Percentiles rank a stretch among this genome's conserved stretches.
Conservation (phyloP, 441 rosid species). For the Caryocar brasiliense region DNA sequence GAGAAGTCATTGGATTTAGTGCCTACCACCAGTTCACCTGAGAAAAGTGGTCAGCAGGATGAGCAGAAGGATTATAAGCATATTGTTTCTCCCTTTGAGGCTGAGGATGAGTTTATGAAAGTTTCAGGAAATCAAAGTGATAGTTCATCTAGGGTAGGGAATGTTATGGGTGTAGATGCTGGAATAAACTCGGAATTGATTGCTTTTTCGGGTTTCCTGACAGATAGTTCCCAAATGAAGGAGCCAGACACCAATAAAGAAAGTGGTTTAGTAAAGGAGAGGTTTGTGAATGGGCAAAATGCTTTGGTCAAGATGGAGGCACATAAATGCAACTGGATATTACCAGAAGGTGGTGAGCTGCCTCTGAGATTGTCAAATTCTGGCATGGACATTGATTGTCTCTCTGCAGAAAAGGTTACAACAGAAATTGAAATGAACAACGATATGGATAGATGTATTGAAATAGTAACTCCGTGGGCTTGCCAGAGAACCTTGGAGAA, state of each 20-base stretch:
- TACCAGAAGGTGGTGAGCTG: neutral
- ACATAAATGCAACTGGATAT: constrained; percentile 2
- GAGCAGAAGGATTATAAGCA: constrained; percentile 11
- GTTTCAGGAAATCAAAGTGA: constrained; percentile 15
- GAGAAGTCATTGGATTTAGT: constrained; percentile 14
- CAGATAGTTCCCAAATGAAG: constrained; percentile 14
- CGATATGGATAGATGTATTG: constrained; percentile 1
- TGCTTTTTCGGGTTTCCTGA: constrained; percentile 11
- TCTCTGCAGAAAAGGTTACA: constrained; percentile 18
- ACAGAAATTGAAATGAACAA: constrained; percentile 11
- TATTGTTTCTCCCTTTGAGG: neutral
- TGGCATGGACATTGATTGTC: constrained; percentile 14
- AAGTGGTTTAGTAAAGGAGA: neutral
- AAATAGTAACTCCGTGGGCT: constrained; percentile 10
- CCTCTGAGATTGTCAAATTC: neutral
- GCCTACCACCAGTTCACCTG: constrained; percentile 14
- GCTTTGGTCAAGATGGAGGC: constrained; percentile 15
- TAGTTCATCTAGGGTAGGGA: constrained; percentile 12
- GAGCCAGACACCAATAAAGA: constrained; percentile 8
- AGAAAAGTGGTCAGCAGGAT: constrained; percentile 6
- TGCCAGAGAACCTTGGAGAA: constrained; percentile 15
- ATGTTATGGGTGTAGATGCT: constrained; percentile 9
- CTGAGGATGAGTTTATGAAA: too few species aligned
- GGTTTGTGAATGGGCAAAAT: constrained; percentile 7
- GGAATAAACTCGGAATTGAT: constrained; percentile 14